Conservation (phyloP, 2,329 filamentous ascomycete species). For the Sarocladium brachiariae region DNA sequence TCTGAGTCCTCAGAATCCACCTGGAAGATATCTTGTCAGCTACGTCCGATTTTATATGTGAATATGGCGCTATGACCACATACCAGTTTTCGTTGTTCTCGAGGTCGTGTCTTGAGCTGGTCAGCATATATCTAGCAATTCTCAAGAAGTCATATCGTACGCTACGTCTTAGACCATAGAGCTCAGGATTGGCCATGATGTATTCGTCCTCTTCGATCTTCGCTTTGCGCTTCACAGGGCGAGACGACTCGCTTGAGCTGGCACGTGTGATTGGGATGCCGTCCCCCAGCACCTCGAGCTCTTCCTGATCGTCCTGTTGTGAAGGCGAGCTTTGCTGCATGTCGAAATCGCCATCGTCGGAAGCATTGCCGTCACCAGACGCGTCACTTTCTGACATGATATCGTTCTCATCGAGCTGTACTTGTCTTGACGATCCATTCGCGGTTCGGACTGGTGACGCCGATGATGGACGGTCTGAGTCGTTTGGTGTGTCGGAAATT, state of each 20-base stretch:
- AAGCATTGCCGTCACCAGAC: slow-evolving; percentile 47
- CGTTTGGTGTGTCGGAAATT: slow-evolving; percentile 63
- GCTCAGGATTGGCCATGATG: slow-evolving; percentile 84
- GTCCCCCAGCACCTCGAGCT: slow-evolving; percentile 15
- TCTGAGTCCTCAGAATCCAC: slow-evolving; percentile 58
- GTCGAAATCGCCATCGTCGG: slow-evolving; percentile 70
- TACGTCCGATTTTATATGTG: neutral
- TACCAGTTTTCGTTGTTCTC: slow-evolving; percentile 52
- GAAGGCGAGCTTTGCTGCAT: slow-evolving; percentile 52
- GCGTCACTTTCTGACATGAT: slow-evolving; percentile 38
- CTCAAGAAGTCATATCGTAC: slow-evolving; percentile 34
- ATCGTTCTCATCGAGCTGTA: slow-evolving; percentile 26
- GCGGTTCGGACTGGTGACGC: slow-evolving; percentile 35
- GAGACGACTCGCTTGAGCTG: slow-evolving; percentile 63
- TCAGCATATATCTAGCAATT: slow-evolving; percentile 15
- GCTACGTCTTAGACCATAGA: slow-evolving; percentile 91
- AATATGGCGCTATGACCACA: slow-evolving; percentile 20
- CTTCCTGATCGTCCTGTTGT: slow-evolving; percentile 31
- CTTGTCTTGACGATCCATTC: slow-evolving; percentile 34
- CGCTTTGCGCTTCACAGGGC: slow-evolving; percentile 66
- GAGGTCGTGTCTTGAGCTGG: slow-evolving; percentile 43
- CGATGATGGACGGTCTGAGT: slow-evolving; percentile 40
- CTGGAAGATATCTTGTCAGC: slow-evolving; percentile 21
- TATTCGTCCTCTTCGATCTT: slow-evolving; percentile 68
- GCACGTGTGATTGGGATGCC: slow-evolving; percentile 47